Evolutionary conservation across 192 early-diverging fungal species (phyloP).

Genomic region (Piromyces finnis): DNA sequence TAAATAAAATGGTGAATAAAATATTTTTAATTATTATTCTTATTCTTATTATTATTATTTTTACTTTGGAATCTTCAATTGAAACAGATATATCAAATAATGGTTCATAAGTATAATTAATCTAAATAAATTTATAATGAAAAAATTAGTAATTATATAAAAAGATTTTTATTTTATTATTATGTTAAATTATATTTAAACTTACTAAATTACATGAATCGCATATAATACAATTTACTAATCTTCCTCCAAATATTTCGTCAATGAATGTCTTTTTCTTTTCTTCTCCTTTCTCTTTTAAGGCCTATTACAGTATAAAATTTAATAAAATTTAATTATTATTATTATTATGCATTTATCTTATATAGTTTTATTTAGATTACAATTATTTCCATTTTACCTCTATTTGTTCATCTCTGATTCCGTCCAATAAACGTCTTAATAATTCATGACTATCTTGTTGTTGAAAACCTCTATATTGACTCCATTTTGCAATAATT

Average conservation of each 20-base stretch:
- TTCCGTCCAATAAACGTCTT: conserved; percentile 38
- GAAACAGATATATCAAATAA: conserved; percentile 6
- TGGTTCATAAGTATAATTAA: conserved; percentile 13
- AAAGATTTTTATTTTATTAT: not conserved
- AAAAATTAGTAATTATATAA: conserved; percentile 26
- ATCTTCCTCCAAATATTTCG: conserved; percentile 40
- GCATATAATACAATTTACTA: conserved; percentile 48
- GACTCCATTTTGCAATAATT: conserved; percentile 31
- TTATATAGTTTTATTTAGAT: too few relatives aligned
- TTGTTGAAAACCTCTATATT: conserved; percentile 35
- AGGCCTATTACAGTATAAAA: not conserved
- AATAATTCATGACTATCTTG: conserved; percentile 60
- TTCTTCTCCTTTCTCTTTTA: not conserved
- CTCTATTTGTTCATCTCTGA: conserved; percentile 28
- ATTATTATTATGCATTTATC: too few relatives aligned
- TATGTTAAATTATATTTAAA: not conserved
- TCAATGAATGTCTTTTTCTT: conserved; percentile 32
- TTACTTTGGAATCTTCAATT: conserved; percentile 1
- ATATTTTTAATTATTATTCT: too few relatives aligned
- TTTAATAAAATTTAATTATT: too few relatives aligned
- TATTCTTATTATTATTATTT: too few relatives aligned
- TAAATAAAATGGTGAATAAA: too few relatives aligned
- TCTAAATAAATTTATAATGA: conserved; percentile 37
- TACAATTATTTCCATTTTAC: too few relatives aligned
- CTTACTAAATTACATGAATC: conserved; percentile 30